Base-by-base conservation (phyloP, 176 grass and related monocot species). In the Tillandsia fasciculata region DNA sequence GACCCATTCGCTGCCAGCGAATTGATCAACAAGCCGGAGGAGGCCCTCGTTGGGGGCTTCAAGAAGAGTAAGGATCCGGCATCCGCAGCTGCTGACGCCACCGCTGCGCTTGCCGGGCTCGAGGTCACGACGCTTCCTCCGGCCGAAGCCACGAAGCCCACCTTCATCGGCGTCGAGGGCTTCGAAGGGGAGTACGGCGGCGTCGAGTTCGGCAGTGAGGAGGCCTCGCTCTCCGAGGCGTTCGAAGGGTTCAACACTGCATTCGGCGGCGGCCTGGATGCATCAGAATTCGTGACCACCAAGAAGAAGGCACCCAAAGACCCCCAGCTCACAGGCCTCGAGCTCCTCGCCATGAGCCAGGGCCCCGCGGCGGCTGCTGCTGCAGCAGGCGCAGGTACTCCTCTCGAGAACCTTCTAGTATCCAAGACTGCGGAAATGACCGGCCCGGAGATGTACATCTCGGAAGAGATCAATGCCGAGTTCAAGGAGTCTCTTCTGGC, bases 161-260 rank as follows among this genome's bases (percentile, higher is more conserved):
- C 94, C 8, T 90, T 90, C 24, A 85, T 99, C 18, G 86, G 82
- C 1, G 94, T 99, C 18, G 90, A 99, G 56, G 94, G 94, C 29
- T 99, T 99, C 64, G 94, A 99, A 71, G 94, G 94, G 8, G 94
- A 99, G 53, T 99, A 99, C 9, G 94, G 94, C 42, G 94, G 94
- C 58, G 90, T 99, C 51, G 94, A 99, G 77, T 99, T 99, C 11
- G 80, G 94, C 63, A 88, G 85, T 10, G 94, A 99, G 74, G 94
- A 99, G 42, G 79, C 94, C 52, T 99, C 89, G 11, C 87, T 99
- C 49, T 83, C 84, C 1, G 94, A 99, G 63, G 84, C 94, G 0
- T 99, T 99, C 27, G 90, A 99, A 86, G 94, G 94, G 5, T 75
- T 99, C 77, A 93, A 93, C 82, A 84, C 90, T 0, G 87, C 94